Evolutionary conservation across 805 yeast species (phyloP).

Genomic region (Vanderwaltozyma tropicalis): DNA sequence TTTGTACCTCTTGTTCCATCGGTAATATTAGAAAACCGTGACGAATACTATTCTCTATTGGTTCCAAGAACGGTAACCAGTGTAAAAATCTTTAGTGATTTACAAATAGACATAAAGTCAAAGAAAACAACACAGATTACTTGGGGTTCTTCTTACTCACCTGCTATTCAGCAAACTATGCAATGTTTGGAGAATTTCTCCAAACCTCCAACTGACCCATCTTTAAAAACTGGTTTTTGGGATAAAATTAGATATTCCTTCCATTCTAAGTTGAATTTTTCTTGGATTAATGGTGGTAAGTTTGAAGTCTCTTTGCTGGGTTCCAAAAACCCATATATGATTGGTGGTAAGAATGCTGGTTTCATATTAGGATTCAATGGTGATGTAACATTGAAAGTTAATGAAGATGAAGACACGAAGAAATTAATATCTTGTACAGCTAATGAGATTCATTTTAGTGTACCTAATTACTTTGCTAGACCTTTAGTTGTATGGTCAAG

Average conservation of each 20-base stretch:
- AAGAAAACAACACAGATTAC: constrained; percentile 52
- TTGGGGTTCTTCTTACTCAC: constrained; percentile 81
- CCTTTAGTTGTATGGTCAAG: constrained; percentile 51
- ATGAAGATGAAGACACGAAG: constrained; percentile 57
- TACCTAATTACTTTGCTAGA: constrained; percentile 61
- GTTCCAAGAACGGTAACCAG: constrained; percentile 71
- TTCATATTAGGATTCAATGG: constrained; percentile 64
- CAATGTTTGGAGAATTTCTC: constrained; percentile 71
- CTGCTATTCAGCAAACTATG: constrained; percentile 74
- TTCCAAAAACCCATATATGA: constrained; percentile 64
- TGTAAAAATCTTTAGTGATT: constrained; percentile 57
- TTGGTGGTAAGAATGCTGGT: constrained; percentile 63
- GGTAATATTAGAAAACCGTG: constrained; percentile 29
- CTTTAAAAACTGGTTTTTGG: constrained; percentile 83
- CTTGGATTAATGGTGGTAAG: constrained; percentile 40
- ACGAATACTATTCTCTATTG: constrained; percentile 41
- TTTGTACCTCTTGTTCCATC: constrained; percentile 53
- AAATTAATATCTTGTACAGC: constrained; percentile 57
- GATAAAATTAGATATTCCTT: constrained; percentile 69
- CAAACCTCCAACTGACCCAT: constrained; percentile 84
- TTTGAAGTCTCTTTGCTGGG: constrained; percentile 61
- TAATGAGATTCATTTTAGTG: constrained; percentile 52
- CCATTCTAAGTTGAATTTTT: constrained; percentile 58
- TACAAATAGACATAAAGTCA: constrained; percentile 46
- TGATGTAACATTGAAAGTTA: constrained; percentile 48